A percentile compares a stretch with the other conserved stretches of the same genome.
These are phyloP conservation scores for Escovopsis weberi DNA, from an alignment of 2,329 filamentous ascomycete species.

Conservation along the genomic window DNA sequence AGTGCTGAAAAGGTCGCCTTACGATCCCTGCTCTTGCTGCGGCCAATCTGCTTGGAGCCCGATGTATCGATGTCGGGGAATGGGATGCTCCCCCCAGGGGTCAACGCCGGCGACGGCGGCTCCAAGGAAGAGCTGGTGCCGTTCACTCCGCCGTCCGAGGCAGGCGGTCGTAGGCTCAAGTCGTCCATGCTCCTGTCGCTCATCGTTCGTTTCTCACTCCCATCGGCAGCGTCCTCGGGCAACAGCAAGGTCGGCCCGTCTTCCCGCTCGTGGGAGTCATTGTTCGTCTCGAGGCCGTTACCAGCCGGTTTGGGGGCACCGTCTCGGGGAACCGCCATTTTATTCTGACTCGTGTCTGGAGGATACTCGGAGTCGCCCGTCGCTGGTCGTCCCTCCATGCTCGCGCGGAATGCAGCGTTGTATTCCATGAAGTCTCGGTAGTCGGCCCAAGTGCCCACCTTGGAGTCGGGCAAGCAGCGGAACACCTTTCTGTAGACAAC, in stretches of 20 bases:
- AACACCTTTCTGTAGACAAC: conserved; percentile 89
- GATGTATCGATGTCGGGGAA: conserved; percentile 34
- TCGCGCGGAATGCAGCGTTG: conserved; percentile 59
- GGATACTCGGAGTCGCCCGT: conserved; percentile 36
- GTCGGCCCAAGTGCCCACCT: conserved; percentile 84
- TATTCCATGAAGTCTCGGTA: conserved; percentile 79
- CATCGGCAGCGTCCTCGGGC: conserved; percentile 12
- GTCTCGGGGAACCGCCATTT: conserved; percentile 19
- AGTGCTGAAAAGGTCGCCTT: conserved; percentile 42
- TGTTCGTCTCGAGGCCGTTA: conserved; percentile 14
- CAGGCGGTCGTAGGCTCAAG: conserved; percentile 5
- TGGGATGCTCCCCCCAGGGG: conserved; percentile 24
- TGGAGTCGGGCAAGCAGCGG: conserved; percentile 90
- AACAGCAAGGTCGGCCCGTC: conserved; percentile 19
- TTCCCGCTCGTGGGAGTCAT: conserved; percentile 5
- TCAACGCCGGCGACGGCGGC: conserved; percentile 20
- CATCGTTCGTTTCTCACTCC: conserved; percentile 20
- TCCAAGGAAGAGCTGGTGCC: conserved; percentile 18
- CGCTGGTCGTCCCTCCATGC: conserved; percentile 39
- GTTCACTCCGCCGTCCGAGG: conserved; percentile 13
- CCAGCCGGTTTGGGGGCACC: conserved; percentile 22
- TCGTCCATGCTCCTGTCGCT: conserved; percentile 3
- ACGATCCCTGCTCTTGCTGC: conserved; percentile 29
- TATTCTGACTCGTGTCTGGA: conserved; percentile 17
- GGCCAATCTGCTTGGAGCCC: conserved; percentile 18